Evolutionary conservation across 805 yeast genomes (phyloP).

Genomic region (Limtongozyma cylindracea): DNA sequence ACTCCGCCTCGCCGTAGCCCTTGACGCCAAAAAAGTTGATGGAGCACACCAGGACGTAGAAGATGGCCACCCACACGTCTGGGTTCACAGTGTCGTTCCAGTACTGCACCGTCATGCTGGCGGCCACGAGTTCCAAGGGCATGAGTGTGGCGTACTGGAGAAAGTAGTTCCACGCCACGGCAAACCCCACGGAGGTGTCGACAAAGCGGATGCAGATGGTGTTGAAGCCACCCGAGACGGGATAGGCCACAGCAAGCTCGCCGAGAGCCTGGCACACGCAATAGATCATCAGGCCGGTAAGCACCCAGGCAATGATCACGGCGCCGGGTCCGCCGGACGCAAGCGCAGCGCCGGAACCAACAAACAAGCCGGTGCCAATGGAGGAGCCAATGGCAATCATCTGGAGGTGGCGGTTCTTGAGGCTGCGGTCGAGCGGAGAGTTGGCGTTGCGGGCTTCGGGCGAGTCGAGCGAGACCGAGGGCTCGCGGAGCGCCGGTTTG

Average conservation of each 20-base stretch:
- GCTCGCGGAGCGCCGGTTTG: no score
- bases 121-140: conserved; percentile 43
- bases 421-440: conserved; percentile 3
- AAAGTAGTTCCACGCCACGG: conserved; percentile 49
- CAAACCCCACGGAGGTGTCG: conserved; percentile 46
- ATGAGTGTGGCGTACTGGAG: conserved; percentile 26
- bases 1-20: conserved; percentile 32
- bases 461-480: no score
- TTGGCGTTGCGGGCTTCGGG: no score
- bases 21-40: conserved; percentile 27
- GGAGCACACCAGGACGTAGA: conserved; percentile 17
- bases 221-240: conserved; percentile 21
- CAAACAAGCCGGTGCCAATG: conserved; percentile 66
- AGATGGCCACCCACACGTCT: conserved; percentile 23
- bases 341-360: conserved; percentile 43
- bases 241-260: conserved; percentile 24
- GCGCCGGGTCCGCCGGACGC: conserved; percentile 51
- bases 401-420: conserved; percentile 38
- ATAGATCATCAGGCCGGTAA: conserved; percentile 10
- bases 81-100: conserved; percentile 3
- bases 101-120: conserved; percentile 11
- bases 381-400: conserved; percentile 73
- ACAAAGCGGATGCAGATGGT: conserved; percentile 37
- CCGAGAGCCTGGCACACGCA: conserved; percentile 17
- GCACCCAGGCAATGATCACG: conserved; percentile 11